Evolutionary conservation across 139 green algal species (phyloP).

Genomic region (Gonium pectorale): DNA sequence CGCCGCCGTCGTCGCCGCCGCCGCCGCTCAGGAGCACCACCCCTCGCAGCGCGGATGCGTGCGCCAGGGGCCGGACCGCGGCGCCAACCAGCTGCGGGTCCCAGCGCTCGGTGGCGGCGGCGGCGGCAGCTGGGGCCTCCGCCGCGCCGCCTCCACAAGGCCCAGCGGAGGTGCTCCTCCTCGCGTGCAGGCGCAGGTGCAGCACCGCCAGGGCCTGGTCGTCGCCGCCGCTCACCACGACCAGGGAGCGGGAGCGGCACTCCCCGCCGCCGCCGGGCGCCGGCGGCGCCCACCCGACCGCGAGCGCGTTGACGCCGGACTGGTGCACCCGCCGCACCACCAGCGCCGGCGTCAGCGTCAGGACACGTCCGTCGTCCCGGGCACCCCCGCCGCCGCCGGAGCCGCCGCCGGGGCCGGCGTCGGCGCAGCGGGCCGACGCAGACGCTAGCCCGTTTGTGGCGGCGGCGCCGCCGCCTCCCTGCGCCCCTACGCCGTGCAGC

Average conservation of each 20-base stretch:
- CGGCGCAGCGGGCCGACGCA: no score
- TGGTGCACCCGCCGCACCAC: slow-evolving; percentile 12
- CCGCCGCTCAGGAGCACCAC: not conserved
- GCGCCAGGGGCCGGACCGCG: not conserved
- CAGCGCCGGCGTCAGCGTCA: slow-evolving; percentile 8
- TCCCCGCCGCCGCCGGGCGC: not conserved
- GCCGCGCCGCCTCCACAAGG: not conserved
- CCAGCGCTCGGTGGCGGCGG: not conserved
- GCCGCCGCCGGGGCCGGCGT: not conserved
- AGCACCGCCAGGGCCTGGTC: slow-evolving; percentile 31
- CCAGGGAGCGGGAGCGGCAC: not conserved
- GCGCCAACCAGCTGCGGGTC: not conserved
- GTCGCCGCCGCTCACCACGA: slow-evolving; percentile 34
- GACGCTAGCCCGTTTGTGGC: not conserved
- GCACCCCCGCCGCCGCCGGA: not conserved
- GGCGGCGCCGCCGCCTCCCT: not conserved
- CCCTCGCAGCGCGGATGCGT: slow-evolving; percentile 18
- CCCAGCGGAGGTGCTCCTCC: no score
- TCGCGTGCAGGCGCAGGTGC: not conserved
- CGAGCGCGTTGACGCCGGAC: slow-evolving; percentile 36
- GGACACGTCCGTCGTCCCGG: not conserved
- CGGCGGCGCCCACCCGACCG: not conserved
- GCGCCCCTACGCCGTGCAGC: not conserved
- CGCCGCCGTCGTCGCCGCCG: not conserved
- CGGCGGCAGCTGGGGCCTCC: not conserved